phyloP scores from a whole-genome alignment of 1,139 yeast genomes.

The Geotrichum restrictum region DNA sequence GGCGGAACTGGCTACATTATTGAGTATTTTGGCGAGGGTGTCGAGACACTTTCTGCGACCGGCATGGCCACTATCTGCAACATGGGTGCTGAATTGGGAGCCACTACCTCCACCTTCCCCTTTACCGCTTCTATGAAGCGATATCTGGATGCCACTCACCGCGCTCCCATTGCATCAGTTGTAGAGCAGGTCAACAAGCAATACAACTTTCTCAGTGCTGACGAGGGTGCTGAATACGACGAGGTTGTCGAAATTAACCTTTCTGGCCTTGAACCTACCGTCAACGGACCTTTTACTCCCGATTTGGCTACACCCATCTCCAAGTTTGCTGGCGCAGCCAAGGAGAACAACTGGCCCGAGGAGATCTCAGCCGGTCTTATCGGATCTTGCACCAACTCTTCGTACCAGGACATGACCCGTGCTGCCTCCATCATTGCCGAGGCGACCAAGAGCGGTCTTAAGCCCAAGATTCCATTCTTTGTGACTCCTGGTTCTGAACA shows the following conservation, averaged over 20 bases:
- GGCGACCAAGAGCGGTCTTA: conserved; percentile 86
- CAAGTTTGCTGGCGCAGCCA: conserved; percentile 82
- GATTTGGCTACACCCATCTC: conserved; percentile 97
- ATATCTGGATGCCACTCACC: conserved; percentile 83
- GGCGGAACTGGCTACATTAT: conserved; percentile 99
- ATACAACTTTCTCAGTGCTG: conserved; percentile 95
- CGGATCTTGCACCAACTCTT: conserved; percentile 99
- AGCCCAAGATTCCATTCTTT: conserved; percentile 83
- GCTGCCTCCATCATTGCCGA: conserved; percentile 90
- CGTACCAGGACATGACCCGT: conserved; percentile 98
- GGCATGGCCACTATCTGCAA: conserved; percentile 99
- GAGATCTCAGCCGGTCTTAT: conserved; percentile 94
- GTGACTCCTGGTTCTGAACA: conserved; percentile 99
- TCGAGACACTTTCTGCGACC: conserved; percentile 90
- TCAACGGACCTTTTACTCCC: conserved; percentile 99
- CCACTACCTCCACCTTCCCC: conserved; percentile 98
- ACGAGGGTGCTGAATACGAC: conserved; percentile 93
- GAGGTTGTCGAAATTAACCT: conserved; percentile 92
- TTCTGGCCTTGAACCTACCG: conserved; percentile 91
- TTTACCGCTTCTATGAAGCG: conserved; percentile 86
- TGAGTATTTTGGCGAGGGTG: conserved; percentile 97
- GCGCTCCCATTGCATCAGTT: conserved; percentile 76
- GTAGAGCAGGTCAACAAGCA: conserved; percentile 63
- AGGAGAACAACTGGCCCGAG: conserved; percentile 86
- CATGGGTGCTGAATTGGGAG: conserved; percentile 99